Conservation (phyloP, 2,329 filamentous ascomycete genomes). For the Penicillium sp. region DNA sequence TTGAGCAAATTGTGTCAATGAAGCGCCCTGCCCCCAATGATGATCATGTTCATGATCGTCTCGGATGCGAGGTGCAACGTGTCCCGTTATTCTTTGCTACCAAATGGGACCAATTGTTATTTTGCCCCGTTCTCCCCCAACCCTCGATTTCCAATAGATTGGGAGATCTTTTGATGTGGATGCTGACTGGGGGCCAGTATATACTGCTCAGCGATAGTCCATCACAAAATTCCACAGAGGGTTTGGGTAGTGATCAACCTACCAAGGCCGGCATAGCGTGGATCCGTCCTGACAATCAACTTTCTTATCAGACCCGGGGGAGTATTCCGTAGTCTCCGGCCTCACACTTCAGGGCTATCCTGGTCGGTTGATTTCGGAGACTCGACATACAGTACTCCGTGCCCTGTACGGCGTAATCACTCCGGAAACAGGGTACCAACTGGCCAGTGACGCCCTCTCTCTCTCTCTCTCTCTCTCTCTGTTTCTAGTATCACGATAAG, state of each 20-base stretch:
- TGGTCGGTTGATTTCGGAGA: background rate
- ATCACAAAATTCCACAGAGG: too few species aligned
- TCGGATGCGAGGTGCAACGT: slow-evolving; percentile 20
- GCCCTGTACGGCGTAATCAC: background rate
- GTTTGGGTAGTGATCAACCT: background rate
- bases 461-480: background rate
- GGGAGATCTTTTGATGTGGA: background rate
- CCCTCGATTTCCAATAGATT: background rate
- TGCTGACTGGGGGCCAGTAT: background rate
- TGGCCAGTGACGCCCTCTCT: background rate
- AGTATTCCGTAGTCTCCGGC: background rate
- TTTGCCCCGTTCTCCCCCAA: background rate
- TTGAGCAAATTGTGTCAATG: background rate
- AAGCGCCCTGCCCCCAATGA: background rate
- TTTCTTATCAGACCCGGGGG: slow-evolving; percentile 1
- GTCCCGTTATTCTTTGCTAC: background rate
- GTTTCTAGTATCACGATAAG: background rate
- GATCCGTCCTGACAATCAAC: background rate
- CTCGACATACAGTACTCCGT: background rate
- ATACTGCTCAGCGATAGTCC: background rate
- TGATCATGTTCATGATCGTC: slow-evolving; percentile 11
- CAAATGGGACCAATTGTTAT: background rate
- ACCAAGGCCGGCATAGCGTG: background rate
- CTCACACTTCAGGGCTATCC: background rate
- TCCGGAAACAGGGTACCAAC: background rate